Evolutionary conservation across 768 basidiomycete genomes (phyloP), one percentile per base, ranked within the genome.

Genomic region (Lactarius quietus): DNA sequence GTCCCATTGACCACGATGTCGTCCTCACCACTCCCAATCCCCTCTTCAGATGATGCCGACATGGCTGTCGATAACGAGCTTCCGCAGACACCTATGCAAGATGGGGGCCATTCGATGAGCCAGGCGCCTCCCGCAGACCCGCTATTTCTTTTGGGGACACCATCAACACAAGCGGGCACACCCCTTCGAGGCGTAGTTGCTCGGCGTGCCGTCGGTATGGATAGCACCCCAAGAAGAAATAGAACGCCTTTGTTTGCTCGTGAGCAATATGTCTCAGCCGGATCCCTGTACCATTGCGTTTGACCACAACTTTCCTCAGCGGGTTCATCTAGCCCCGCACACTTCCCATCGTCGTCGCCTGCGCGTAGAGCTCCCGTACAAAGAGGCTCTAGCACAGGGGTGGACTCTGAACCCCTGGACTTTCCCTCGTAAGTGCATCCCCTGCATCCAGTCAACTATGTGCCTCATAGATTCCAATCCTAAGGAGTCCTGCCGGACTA

Each of bases 391-490:
- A 73, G 73, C 56, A 45, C 63, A 14, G 72, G 72, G 1, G 70
- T 68, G 20, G 73, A 72, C 48, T 88, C 87, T 2, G 87, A 89
- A 69, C 87, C 87, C 28, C 81, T 90, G 15, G 82, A 86, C 63
- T 90, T 89, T 70, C 89, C 88, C 41, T 84, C 86, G 86, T 89
- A 71, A 65, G 84, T 55, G 17, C 20, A 29, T 43, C 66, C 9
- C 45, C 43, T 1, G 41, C 64, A 63, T 1, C 20, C 39, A 4
- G 15, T 26, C 48, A 51, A 51, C 6, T 28, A 36, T 57, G 41
- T 56, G 8, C 1, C 10, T 43, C 20, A 59, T 61, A 51, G 15
- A 41, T 26, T 29, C 1, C 23, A 31, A 31, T 41, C 52, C 23
- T 69, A 87, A 51, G 86, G 75, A 86, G 82, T 69, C 86, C 86